phyloP scores from a whole-genome alignment of 768 basidiomycete genomes.

The Lentinula guzmanii region DNA sequence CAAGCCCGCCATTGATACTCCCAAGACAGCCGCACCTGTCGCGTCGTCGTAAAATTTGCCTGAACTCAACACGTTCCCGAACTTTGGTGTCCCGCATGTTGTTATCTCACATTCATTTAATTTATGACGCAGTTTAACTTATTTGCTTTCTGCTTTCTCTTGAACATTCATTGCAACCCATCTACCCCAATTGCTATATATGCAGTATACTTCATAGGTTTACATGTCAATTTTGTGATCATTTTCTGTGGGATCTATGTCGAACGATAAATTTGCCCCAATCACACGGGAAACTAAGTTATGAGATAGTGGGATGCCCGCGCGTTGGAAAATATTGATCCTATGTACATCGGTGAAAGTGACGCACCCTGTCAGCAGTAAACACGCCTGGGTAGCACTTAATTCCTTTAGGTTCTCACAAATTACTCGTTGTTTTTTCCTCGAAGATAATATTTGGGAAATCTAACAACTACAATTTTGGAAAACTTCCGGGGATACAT shows the following conservation, averaged over 20 bases:
- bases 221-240: background rate
- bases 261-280: too few relatives aligned
- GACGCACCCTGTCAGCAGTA: too few relatives aligned
- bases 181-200: background rate
- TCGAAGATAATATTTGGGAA: too few relatives aligned
- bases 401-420: too few relatives aligned
- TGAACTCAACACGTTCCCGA: background rate
- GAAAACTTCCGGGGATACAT: background rate
- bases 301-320: too few relatives aligned
- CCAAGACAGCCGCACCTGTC: background rate
- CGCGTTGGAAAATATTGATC: too few relatives aligned
- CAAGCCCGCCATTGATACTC: slow-evolving; percentile 48
- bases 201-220: background rate
- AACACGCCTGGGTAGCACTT: too few relatives aligned
- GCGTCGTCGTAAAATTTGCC: background rate
- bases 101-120: background rate
- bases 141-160: background rate
- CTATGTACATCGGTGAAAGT: too few relatives aligned
- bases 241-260: background rate
- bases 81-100: background rate
- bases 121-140: background rate
- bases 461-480: too few relatives aligned
- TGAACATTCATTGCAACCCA: background rate
- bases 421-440: too few relatives aligned
- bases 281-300: too few relatives aligned